Base-by-base conservation (phyloP, 2,329 filamentous ascomycete genomes). In the Parasarocladium wereldwijsianum region DNA sequence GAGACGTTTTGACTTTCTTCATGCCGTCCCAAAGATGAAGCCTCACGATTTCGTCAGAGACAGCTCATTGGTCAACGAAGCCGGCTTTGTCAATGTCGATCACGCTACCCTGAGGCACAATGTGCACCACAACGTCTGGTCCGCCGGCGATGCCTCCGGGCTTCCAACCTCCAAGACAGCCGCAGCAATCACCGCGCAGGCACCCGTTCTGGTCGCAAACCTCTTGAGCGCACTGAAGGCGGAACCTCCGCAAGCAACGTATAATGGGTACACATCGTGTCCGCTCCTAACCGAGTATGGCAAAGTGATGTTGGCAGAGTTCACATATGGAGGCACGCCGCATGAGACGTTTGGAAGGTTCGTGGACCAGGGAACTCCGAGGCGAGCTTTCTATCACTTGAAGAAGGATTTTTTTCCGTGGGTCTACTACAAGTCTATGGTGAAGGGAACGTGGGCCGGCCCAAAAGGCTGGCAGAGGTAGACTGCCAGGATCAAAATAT, bases 381-480 rank as follows among this genome's bases (percentile, higher is more conserved):
- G 69, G 4, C 58, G 62, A 4, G 52, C 62, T 0, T 76, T 76
- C 42, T 76, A 70, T 38, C 54, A 74, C 40, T 39, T 76, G 25
- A 76, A 76, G 56, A 76, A 71, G 51, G 63, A 75, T 42, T 76
- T 76, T 41, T 76, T 76, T 49, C 71, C 71, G 0, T 76, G 70
- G 70, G 70, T 76, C 3, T 76, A 76, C 48, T 62, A 58, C 31
- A 61, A 66, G 21, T 60, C 57, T 21, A 64, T 73, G 60, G 60
- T 76, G 6, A 74, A 70, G 50, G 71, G 70, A 5, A 66, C 57
- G 6, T 76, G 71, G 70, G 69, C 55, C 14, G 70, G 70, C 5
- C 66, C 70, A 0, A 69, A 65, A 44, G 70, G 70, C 0, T 71
- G 51, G 52, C 24, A 14, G 23, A 24, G 12, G 15, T 13, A 24